phyloP scores from a whole-genome alignment of 768 basidiomycete genomes.

The Rhodotorula graminis region DNA sequence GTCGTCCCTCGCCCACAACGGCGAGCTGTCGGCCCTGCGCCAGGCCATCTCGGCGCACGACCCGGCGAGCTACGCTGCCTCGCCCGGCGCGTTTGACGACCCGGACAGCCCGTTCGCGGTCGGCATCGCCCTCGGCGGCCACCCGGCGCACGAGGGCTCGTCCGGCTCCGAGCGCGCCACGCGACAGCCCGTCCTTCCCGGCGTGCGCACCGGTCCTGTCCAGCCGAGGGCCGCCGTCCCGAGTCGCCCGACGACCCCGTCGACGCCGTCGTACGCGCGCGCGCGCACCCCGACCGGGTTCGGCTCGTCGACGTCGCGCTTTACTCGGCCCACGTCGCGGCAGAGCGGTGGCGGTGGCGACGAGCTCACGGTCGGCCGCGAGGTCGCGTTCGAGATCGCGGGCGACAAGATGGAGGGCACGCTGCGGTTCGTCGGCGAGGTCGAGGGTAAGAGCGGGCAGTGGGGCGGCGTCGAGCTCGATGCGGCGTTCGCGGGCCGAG shows the following conservation, averaged over 20 bases:
- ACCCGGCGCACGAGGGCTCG: not conserved
- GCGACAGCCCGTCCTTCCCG: slow-evolving; percentile 13
- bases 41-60: slow-evolving; percentile 25
- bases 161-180: not conserved
- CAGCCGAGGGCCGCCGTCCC: not conserved
- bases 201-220: not conserved
- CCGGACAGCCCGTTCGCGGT: not conserved
- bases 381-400: slow-evolving; percentile 77
- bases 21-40: slow-evolving; percentile 13
- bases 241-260: slow-evolving; percentile 6
- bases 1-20: not conserved
- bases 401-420: slow-evolving; percentile 70
- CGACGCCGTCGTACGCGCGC: slow-evolving; percentile 9
- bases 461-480: slow-evolving; percentile 92
- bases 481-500: slow-evolving; percentile 79
- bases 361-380: slow-evolving; percentile 62
- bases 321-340: not conserved
- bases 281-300: slow-evolving; percentile 28
- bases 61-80: slow-evolving; percentile 14
- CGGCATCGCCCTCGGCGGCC: slow-evolving; percentile 8
- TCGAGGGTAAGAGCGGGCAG: slow-evolving; percentile 78
- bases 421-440: slow-evolving; percentile 72
- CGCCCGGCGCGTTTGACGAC: not conserved
- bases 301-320: slow-evolving; percentile 16
- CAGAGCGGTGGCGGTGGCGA: not conserved